Percentiles rank a stretch among this genome's conserved stretches.
phyloP scores from a whole-genome alignment of 176 grass and related monocot genomes.

The Alopecurus myosuroides region DNA sequence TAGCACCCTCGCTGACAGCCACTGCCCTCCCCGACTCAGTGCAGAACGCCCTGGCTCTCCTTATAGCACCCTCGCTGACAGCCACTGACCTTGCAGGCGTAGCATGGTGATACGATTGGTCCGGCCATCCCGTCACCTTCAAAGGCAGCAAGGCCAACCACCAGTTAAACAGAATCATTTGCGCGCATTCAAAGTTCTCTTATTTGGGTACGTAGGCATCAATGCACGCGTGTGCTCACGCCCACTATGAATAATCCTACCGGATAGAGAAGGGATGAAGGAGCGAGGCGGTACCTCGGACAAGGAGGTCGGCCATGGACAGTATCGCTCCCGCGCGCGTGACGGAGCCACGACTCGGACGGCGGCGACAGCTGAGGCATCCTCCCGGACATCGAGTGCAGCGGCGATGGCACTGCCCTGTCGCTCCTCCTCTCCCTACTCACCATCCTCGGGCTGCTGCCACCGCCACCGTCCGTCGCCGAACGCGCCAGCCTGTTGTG shows the following conservation, averaged over 20 bases:
- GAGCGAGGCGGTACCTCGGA: not conserved
- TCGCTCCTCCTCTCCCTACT: conserved; percentile 23
- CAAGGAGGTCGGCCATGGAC: conserved; percentile 37
- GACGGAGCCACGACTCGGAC: conserved; percentile 41
- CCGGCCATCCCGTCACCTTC: not conserved
- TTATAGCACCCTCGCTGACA: conserved; percentile 8
- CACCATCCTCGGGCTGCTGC: not conserved
- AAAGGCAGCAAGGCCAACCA: not conserved
- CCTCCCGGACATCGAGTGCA: conserved; percentile 3
- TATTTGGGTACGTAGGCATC: not conserved
- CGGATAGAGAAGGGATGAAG: not conserved
- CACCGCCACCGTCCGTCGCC: conserved; percentile 1
- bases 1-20: too few relatives aligned
- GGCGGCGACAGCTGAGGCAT: conserved; percentile 56
- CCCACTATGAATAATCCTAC: not conserved
- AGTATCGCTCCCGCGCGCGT: conserved; percentile 17
- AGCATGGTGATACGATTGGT: not conserved
- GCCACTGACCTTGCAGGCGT: conserved; percentile 1
- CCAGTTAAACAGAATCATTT: not conserved
- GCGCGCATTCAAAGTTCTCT: not conserved
- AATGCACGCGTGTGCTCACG: not conserved
- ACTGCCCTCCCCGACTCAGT: too few relatives aligned
- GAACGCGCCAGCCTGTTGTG: conserved; percentile 30
- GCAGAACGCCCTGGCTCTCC: conserved; percentile 25
- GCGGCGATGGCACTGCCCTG: conserved; percentile 10